Evolutionary conservation across 345 rosid genomes (phyloP).

Genomic region (Passiflora organensis): DNA sequence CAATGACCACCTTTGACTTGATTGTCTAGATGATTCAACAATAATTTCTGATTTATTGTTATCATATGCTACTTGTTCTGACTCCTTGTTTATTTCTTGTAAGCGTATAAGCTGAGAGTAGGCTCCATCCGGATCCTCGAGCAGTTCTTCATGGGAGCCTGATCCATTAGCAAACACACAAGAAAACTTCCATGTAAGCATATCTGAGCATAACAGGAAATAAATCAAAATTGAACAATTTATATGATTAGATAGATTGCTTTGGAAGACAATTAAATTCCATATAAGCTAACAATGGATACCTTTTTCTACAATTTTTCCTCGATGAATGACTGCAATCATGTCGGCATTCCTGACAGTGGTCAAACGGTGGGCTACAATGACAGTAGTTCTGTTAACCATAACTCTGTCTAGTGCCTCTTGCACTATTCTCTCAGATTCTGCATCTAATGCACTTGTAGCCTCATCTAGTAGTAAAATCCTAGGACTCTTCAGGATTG

Average conservation of each 20-base stretch:
- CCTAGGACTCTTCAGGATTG: slow-evolving; percentile 43
- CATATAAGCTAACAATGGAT: too few relatives aligned
- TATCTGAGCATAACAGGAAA: background rate
- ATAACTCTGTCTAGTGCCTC: slow-evolving; percentile 10
- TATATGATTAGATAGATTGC: too few relatives aligned
- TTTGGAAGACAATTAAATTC: too few relatives aligned
- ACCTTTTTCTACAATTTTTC: slow-evolving; percentile 6
- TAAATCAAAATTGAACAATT: too few relatives aligned
- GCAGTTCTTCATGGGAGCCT: slow-evolving; percentile 56
- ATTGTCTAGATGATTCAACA: slow-evolving; percentile 15
- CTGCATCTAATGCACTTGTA: slow-evolving; percentile 9
- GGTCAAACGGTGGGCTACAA: slow-evolving; percentile 10
- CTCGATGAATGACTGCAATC: slow-evolving; percentile 5
- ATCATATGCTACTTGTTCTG: slow-evolving; percentile 37
- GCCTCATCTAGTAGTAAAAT: background rate
- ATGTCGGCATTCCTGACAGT: slow-evolving; percentile 10
- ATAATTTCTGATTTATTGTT: slow-evolving; percentile 10
- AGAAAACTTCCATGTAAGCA: too few relatives aligned
- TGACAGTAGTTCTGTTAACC: slow-evolving; percentile 1
- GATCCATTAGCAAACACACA: background rate
- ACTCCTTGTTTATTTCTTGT: slow-evolving; percentile 54
- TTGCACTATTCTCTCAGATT: slow-evolving; percentile 8
- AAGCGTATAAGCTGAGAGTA: slow-evolving; percentile 73
- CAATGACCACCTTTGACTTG: slow-evolving; percentile 38
- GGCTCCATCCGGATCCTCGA: slow-evolving; percentile 72